phyloP scores from a whole-genome alignment of 257 asterid genomes.

The Solanum ossicruentum region DNA sequence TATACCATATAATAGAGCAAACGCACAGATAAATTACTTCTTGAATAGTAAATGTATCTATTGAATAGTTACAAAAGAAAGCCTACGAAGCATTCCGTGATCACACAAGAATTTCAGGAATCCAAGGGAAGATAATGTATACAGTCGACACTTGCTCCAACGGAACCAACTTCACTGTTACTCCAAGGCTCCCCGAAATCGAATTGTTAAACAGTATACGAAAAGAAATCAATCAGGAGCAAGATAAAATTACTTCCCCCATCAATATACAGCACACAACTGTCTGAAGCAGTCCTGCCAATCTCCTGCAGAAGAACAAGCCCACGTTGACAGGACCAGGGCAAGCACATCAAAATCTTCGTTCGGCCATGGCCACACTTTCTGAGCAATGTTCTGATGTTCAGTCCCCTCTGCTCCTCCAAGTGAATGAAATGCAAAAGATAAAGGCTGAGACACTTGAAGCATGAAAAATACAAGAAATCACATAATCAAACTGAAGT shows the following conservation, averaged over 20 bases:
- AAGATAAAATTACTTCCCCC: neutral
- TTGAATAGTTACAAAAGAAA: neutral
- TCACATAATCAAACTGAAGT: neutral
- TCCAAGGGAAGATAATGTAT: neutral
- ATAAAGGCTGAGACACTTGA: neutral
- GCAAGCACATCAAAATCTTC: neutral
- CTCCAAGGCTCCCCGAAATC: neutral
- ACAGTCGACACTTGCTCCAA: neutral
- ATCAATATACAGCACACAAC: neutral
- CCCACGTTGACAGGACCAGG: neutral
- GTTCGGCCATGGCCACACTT: neutral
- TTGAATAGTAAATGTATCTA: neutral
- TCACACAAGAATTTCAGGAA: neutral
- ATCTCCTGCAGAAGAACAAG: neutral
- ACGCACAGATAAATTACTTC: neutral
- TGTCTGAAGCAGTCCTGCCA: neutral
- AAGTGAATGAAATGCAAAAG: neutral
- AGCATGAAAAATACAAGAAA: constrained; percentile 2
- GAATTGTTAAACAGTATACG: neutral
- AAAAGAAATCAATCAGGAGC: neutral
- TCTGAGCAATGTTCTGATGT: neutral
- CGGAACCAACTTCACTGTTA: neutral
- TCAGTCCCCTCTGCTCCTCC: neutral
- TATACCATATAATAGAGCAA: neutral
- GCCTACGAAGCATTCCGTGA: neutral